Base-by-base conservation (phyloP, 495 filamentous ascomycete genomes). In the Talaromyces trachyspermus region DNA sequence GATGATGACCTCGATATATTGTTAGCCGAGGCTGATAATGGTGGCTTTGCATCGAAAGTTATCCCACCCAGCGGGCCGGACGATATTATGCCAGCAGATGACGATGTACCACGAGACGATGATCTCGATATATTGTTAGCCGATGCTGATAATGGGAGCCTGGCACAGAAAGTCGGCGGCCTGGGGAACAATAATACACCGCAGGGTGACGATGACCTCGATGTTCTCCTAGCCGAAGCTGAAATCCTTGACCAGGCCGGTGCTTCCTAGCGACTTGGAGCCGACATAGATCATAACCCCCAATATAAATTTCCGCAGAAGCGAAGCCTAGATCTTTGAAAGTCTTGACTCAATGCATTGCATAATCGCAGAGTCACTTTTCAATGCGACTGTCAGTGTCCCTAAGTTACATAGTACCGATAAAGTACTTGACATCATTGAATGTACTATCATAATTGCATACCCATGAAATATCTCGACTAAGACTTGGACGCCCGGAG, bases 1-100 rank as follows among this genome's bases (percentile, higher is more conserved):
- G 68, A 69, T 11, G 72, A 76, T 43, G 72, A 76, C 26, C 49
- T 75, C 14, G 72, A 71, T 53, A 70, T 68, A 37, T 45, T 76
- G 18, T 43, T 75, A 17, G 69, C 61, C 0, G 67, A 72, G 14
- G 49, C 59, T n/a, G 55, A 46, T n/a, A 40, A 37, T 8, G 35
- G 17, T 18, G 20, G 8, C 12, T 17, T 3, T 18, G 15, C 17
- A 18, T 8, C 33, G 20, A 18, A 37, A 14, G 4, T 18, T 14
- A 24, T 25, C 26, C 23, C 14, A 26, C 19, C 22, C 0, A 26
- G 17, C 39, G n/a, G 10, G 17, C 11, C 39, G 4, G 6, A 7
- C 27, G 12, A 30, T 7, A 30, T 7, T 30, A 30, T 7, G 22
- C 35, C 24, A 38, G 45, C n/a, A 24, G 49, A 27, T 20, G 30